phyloP scores from a whole-genome alignment of 805 yeast species.

The Saturnispora galanensis region DNA sequence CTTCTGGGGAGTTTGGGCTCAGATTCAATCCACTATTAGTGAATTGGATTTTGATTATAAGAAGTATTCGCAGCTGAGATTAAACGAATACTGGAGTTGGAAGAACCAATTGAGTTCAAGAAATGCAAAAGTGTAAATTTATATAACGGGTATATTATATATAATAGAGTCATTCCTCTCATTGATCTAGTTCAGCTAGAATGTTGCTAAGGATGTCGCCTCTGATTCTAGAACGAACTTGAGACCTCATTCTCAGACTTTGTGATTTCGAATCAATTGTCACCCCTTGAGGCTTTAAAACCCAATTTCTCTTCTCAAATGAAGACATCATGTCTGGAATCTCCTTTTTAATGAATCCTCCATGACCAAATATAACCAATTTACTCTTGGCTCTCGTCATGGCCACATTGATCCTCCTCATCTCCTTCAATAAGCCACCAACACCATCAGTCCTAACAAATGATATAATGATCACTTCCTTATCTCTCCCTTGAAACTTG shows the following conservation, averaged over 20 bases:
- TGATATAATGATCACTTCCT: conserved; percentile 82
- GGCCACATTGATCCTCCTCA: conserved; percentile 92
- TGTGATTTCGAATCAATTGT: neutral
- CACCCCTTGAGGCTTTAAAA: conserved; percentile 39
- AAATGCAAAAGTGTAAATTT: neutral
- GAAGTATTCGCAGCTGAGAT: conserved; percentile 46
- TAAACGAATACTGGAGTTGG: conserved; percentile 67
- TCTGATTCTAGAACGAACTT: conserved; percentile 6
- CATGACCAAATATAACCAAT: conserved; percentile 75
- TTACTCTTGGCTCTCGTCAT: conserved; percentile 85
- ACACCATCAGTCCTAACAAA: conserved; percentile 76
- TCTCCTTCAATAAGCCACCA: conserved; percentile 75
- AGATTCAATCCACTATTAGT: conserved; percentile 59
- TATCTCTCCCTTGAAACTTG: conserved; percentile 92
- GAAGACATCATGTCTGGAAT: conserved; percentile 53
- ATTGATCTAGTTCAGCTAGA: conserved; percentile 1
- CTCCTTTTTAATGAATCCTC: conserved; percentile 45
- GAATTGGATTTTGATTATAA: conserved; percentile 65
- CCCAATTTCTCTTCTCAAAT: conserved; percentile 52
- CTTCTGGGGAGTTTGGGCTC: conserved; percentile 82
- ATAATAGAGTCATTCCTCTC: neutral
- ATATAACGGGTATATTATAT: neutral
- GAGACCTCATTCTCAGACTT: neutral
- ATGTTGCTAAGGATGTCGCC: conserved; percentile 1
- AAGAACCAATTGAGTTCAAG: conserved; percentile 22